Conservation (phyloP, 2,329 filamentous ascomycete species). For the Penicillium thymicola region DNA sequence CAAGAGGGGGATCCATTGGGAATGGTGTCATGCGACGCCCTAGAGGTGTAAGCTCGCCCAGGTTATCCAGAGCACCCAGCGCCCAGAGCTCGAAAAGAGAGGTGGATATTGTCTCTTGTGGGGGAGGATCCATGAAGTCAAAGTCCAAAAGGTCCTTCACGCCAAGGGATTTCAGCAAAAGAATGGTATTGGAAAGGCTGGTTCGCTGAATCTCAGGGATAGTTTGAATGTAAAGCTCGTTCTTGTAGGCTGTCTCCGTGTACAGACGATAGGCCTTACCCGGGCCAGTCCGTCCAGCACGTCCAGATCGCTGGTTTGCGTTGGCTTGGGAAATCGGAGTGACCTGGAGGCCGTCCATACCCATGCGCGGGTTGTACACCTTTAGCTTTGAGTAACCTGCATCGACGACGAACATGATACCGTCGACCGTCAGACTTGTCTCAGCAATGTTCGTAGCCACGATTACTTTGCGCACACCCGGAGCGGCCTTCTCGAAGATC, state of each 20-base stretch:
- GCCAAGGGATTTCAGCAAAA: constrained; percentile 89
- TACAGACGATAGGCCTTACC: constrained; percentile 93
- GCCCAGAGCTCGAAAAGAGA: constrained; percentile 98
- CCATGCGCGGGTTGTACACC: constrained; percentile 98
- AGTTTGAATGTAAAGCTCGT: constrained; percentile 93
- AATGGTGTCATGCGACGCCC: constrained; percentile 95
- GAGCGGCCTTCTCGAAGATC: constrained; percentile 88
- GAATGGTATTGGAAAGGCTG: constrained; percentile 89
- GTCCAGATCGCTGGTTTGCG: constrained; percentile 85
- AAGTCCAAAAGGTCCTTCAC: constrained; percentile 94
- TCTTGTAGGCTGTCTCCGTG: constrained; percentile 90
- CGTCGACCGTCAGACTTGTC: constrained; percentile 95
- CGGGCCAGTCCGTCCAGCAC: constrained; percentile 89
- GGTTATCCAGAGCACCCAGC: constrained; percentile 85
- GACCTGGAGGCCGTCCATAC: constrained; percentile 97
- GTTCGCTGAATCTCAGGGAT: constrained; percentile 98
- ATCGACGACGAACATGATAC: constrained; percentile 99
- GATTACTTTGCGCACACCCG: constrained; percentile 93
- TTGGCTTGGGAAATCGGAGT: constrained; percentile 98
- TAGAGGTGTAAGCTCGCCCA: constrained; percentile 83
- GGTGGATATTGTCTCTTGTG: constrained; percentile 95
- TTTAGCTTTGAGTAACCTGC: constrained; percentile 96
- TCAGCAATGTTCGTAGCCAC: constrained; percentile 98
- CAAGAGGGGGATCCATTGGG: constrained; percentile 94
- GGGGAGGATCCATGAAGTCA: constrained; percentile 98